Evolutionary conservation across 164 flowering plant genomes (phyloP).

Genomic region (Umbilicus rupestris): DNA sequence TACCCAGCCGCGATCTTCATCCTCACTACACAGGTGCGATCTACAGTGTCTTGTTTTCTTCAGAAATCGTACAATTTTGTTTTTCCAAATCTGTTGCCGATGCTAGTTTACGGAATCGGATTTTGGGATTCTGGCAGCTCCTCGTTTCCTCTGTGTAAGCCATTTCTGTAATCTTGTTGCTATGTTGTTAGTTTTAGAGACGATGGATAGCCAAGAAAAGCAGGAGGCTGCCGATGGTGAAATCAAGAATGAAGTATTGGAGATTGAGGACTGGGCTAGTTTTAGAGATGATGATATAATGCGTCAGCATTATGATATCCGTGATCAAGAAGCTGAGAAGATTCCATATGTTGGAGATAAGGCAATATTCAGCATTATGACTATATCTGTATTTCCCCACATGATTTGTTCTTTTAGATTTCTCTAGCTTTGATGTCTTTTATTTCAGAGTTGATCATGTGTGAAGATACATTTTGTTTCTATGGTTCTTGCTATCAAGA

Average conservation of each 20-base stretch:
- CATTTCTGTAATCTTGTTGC: not conserved
- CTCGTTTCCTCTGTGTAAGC: not conserved
- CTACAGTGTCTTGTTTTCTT: not conserved
- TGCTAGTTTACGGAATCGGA: not conserved
- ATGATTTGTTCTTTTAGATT: not conserved
- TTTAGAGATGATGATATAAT: conserved; percentile 59
- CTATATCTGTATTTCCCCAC: too few species aligned
- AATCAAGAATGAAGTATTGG: conserved; percentile 12
- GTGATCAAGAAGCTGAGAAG: conserved; percentile 52
- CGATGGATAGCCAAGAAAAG: conserved; percentile 35
- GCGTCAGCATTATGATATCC: conserved; percentile 61
- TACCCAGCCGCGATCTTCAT: not conserved
- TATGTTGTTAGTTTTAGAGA: not conserved
- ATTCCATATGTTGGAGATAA: conserved; percentile 70
- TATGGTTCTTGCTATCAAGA: too few species aligned
- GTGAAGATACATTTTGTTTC: too few species aligned
- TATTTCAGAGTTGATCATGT: too few species aligned
- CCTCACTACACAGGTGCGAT: not conserved
- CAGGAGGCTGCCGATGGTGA: conserved; percentile 15
- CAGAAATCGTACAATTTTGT: not conserved
- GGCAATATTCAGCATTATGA: conserved; percentile 33
- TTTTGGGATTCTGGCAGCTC: not conserved
- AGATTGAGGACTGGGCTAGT: conserved; percentile 37
- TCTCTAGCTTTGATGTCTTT: too few species aligned
- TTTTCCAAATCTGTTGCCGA: not conserved